Base-by-base conservation (phyloP, 257 asterid species). In the Gynochthodes officinalis region DNA sequence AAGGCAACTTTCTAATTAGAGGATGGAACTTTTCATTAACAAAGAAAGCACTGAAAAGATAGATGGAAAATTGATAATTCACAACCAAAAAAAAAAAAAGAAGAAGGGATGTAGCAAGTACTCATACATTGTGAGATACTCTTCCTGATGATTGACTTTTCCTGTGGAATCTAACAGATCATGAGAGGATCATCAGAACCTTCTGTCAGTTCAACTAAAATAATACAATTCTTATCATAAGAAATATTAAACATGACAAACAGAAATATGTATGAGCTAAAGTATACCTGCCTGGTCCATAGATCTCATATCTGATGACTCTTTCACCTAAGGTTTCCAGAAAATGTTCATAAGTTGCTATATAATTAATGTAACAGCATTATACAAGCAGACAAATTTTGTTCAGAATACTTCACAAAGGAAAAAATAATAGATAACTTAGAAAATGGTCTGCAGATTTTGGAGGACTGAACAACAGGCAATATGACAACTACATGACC, bases 121-220 rank as follows among this genome's bases (percentile, higher is more conserved):
- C 97, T 78, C 82, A 28, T 83, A 80, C 14, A 84, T 60, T 59
- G 89, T 77, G 70, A 58, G 70, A 25, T 70, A 54, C 65, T 67
- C 62, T 69, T 79, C 77, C 81, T 69, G 85, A 79, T 65, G 67
- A 44, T 19, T 78, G 73, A 78, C 82, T 77, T 82, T 80, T 35
- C 76, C 88, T n/a, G 58, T 39, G 42, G 83, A 76, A 84, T 85
- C 93, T 87, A 73, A 76, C 73, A 79, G 64, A 80, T 30, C 10
- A 69, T 27, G 40, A 25, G 67, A 48, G 15, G 27, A 73, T 48
- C 35, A 63, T 73, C 57, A 73, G 52, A 73, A 46, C 53, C 35
- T 63, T 62, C 48, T 37, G 27, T n/a, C 4, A 35, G 25, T 19
- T 25, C 16, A 40, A 39, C 19, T 18, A 15, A 43, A 44, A 58